phyloP scores from a whole-genome alignment of 345 rosid genomes.

The Bruguiera sexangula region DNA sequence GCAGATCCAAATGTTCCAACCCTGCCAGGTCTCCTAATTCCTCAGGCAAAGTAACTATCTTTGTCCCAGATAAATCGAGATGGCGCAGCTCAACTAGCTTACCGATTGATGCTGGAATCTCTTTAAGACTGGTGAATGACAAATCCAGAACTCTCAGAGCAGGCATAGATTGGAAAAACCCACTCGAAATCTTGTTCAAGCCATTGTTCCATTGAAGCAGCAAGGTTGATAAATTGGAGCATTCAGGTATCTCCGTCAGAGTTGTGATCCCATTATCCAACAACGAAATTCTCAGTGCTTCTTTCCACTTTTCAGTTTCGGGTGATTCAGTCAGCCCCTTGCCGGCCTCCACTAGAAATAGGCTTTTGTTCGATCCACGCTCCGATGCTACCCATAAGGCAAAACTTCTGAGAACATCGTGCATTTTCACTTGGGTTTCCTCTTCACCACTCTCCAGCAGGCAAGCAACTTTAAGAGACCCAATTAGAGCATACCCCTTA shows the following conservation, averaged over 20 bases:
- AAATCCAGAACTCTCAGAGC: conserved; percentile 33
- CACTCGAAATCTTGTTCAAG: conserved; percentile 5
- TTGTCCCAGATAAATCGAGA: conserved; percentile 44
- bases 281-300: conserved; percentile 36
- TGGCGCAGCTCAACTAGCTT: conserved; percentile 37
- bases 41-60: conserved; percentile 38
- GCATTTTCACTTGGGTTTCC: conserved; percentile 19
- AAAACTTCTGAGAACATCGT: conserved; percentile 24
- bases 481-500: conserved; percentile 34
- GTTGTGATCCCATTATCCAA: conserved; percentile 40
- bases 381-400: conserved; percentile 21
- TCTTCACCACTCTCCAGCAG: conserved; percentile 18
- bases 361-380: background rate
- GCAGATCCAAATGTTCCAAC: conserved; percentile 43
- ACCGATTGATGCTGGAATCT: conserved; percentile 38
- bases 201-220: conserved; percentile 19
- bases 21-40: conserved; percentile 37
- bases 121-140: conserved; percentile 36
- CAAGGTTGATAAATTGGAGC: conserved; percentile 28
- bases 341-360: conserved; percentile 16
- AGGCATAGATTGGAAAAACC: conserved; percentile 37
- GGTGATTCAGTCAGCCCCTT: conserved; percentile 14
- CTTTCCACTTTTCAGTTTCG: conserved; percentile 21
- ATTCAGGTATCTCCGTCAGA: conserved; percentile 31
- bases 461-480: conserved; percentile 23